Percentiles rank a stretch among this genome's conserved stretches.
Evolutionary conservation across 306 rosid genomes (phyloP).

Genomic region (Fragaria vesca): DNA sequence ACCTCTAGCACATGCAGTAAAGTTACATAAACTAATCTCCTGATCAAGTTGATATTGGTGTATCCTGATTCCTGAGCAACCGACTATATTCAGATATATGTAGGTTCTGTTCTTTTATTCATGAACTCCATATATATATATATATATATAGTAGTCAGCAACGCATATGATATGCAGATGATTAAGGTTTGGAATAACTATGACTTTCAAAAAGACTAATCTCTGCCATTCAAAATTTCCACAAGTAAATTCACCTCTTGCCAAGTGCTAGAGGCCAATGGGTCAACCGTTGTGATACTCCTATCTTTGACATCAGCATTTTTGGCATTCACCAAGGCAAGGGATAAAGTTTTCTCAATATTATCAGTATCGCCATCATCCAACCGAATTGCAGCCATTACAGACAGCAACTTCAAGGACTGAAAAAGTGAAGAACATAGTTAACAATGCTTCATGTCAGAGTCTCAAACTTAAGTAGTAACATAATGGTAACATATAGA

Average conservation of each 20-base stretch:
- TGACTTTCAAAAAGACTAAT: not conserved
- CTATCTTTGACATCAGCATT: conserved; percentile 45
- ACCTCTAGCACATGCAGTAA: not conserved
- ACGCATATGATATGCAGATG: not conserved
- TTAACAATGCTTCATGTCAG: conserved; percentile 12
- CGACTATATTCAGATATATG: not conserved
- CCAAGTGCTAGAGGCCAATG: conserved; percentile 95
- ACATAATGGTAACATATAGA: conserved; percentile 14
- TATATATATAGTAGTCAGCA: not conserved
- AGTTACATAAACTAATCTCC: not conserved
- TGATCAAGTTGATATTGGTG: not conserved
- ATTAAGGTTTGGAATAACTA: not conserved
- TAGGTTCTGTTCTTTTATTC: not conserved
- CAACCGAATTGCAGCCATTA: conserved; percentile 87
- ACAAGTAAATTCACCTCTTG: conserved; percentile 53
- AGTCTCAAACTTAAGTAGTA: conserved; percentile 8
- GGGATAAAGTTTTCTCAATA: conserved; percentile 61
- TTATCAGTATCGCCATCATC: conserved; percentile 55
- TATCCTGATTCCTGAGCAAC: not conserved
- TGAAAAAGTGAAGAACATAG: conserved; percentile 33
- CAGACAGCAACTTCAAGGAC: conserved; percentile 91
- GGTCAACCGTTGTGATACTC: conserved; percentile 59
- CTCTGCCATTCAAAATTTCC: not conserved
- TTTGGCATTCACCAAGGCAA: conserved; percentile 62
- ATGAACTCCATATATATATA: not conserved